Conservation (phyloP, 192 early-diverging fungal genomes). For the Entomortierella lignicola region DNA sequence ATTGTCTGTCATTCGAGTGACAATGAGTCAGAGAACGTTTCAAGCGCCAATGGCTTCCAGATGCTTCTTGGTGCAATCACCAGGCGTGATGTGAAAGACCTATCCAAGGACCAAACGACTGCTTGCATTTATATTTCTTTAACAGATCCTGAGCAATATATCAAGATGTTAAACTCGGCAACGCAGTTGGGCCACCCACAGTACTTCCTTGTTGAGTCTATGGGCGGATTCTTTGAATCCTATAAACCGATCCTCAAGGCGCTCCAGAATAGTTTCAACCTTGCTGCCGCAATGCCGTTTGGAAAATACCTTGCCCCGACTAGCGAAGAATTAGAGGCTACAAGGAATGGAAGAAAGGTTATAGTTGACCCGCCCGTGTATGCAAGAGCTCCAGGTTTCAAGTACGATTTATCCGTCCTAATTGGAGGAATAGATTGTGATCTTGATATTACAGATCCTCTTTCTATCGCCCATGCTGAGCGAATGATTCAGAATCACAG, state of each 20-base stretch:
- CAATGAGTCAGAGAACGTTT: neutral
- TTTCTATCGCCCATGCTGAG: slow-evolving; percentile 5
- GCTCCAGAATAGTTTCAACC: slow-evolving; percentile 22
- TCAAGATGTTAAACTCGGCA: slow-evolving; percentile 21
- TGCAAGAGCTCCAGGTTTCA: slow-evolving; percentile 39
- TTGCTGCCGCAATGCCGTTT: slow-evolving; percentile 49
- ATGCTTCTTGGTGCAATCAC: slow-evolving; percentile 59
- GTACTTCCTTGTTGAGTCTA: slow-evolving; percentile 54
- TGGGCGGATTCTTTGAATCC: slow-evolving; percentile 49
- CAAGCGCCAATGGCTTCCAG: neutral
- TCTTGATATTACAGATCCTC: slow-evolving; percentile 11
- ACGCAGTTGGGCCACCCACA: neutral
- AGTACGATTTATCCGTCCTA: slow-evolving; percentile 44
- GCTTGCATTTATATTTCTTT: slow-evolving; percentile 42
- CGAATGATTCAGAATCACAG: slow-evolving; percentile 14
- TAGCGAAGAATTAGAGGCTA: neutral
- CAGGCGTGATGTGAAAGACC: slow-evolving; percentile 24
- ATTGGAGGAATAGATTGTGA: slow-evolving; percentile 1
- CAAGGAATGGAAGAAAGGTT: neutral
- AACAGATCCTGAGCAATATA: slow-evolving; percentile 31
- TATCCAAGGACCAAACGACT: slow-evolving; percentile 18
- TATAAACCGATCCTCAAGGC: slow-evolving; percentile 53
- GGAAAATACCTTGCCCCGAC: slow-evolving; percentile 53
- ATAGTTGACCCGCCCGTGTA: slow-evolving; percentile 54
- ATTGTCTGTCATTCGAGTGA: slow-evolving; percentile 25